These are phyloP conservation scores for Lolium rigidum DNA, from an alignment of 176 grass and related monocot species.

Conservation along the genomic window DNA sequence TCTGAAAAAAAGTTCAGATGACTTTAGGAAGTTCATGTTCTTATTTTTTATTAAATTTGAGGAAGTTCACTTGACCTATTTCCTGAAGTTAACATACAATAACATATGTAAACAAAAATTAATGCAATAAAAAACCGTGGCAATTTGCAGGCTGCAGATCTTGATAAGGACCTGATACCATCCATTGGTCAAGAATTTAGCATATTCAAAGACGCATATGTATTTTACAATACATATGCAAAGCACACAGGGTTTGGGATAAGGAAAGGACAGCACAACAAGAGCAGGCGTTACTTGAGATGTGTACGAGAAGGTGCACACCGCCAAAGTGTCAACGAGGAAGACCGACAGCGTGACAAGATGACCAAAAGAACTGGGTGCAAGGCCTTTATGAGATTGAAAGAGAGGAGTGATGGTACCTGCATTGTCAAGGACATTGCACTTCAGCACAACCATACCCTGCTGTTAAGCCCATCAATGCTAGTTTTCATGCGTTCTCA, in stretches of 20 bases:
- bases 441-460: neutral
- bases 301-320: neutral
- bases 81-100: no score
- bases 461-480: neutral
- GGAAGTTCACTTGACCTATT: no score
- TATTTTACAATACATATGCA: no score
- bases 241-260: neutral
- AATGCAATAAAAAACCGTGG: no score
- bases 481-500: neutral
- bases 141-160: no score
- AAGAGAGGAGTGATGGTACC: neutral
- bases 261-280: neutral
- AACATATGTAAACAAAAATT: no score
- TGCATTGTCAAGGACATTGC: neutral
- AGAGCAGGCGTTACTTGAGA: neutral
- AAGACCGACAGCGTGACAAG: neutral
- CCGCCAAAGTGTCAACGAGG: neutral
- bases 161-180: no score
- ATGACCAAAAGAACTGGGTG: neutral
- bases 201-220: no score
- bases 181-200: no score
- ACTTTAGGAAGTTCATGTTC: no score
- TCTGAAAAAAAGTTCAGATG: no score
- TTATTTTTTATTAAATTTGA: no score
- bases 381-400: neutral